These are phyloP conservation scores for Sicyos baderoa DNA, from an alignment of 306 rosid genomes.

Conservation along the genomic window DNA sequence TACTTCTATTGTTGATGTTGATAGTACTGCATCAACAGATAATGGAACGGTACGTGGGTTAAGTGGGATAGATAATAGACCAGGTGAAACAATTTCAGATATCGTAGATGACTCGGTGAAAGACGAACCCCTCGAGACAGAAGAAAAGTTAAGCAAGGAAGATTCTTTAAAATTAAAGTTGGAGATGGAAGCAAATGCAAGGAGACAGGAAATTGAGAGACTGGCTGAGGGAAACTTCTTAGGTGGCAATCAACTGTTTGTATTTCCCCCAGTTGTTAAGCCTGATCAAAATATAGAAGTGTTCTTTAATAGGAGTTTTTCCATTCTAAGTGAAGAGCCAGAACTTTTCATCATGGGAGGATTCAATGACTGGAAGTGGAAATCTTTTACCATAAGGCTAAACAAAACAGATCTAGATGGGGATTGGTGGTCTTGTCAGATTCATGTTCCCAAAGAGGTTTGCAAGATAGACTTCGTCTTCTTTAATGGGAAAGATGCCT, in stretches of 20 bases:
- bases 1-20: conserved; percentile 22
- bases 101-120: not conserved
- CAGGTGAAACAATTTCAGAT: conserved; percentile 24
- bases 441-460: conserved; percentile 73
- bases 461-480: conserved; percentile 81
- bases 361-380: conserved; percentile 89
- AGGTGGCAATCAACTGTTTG: conserved; percentile 54
- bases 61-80: conserved; percentile 30
- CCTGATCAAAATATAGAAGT: conserved; percentile 79
- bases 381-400: conserved; percentile 56
- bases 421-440: conserved; percentile 90
- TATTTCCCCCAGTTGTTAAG: conserved; percentile 66
- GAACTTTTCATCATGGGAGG: conserved; percentile 75
- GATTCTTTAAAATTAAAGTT: conserved; percentile 35
- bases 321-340: conserved; percentile 52
- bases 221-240: conserved; percentile 50
- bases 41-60: conserved; percentile 18
- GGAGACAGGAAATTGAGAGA: conserved; percentile 50
- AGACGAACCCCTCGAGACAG: conserved; percentile 12
- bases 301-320: conserved; percentile 52
- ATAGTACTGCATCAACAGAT: conserved; percentile 25
- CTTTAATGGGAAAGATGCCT: conserved; percentile 76
- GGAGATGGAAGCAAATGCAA: conserved; percentile 51
- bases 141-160: conserved; percentile 36
- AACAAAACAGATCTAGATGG: conserved; percentile 43